A percentile compares a stretch with the other conserved stretches of the same genome.
Conservation (phyloP, 2,329 filamentous ascomycete genomes). For the Gyromitra esculenta region DNA sequence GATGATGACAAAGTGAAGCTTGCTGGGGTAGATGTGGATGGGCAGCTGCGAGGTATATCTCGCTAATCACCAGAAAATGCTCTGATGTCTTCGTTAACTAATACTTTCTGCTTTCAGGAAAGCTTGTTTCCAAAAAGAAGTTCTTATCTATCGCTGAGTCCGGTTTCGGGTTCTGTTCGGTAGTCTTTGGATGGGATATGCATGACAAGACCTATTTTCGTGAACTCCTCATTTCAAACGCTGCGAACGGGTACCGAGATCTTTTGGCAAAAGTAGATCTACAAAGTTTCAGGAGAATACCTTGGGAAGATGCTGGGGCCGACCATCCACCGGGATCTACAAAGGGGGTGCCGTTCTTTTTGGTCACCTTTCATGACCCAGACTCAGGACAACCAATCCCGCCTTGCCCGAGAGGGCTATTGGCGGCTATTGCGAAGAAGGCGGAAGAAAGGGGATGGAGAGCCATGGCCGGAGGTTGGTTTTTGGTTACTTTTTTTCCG, state of each 20-base stretch:
- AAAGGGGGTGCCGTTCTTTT: conserved; percentile 55
- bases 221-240: conserved; percentile 87
- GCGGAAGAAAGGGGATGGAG: conserved; percentile 75
- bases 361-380: conserved; percentile 77
- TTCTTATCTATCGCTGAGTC: conserved; percentile 82
- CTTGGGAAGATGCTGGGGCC: conserved; percentile 72
- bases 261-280: conserved; percentile 84
- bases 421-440: conserved; percentile 65
- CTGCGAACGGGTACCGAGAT: conserved; percentile 88
- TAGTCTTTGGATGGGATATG: conserved; percentile 97
- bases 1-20: conserved; percentile 84
- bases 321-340: conserved; percentile 85
- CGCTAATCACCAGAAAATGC: not conserved
- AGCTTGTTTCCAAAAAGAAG: conserved; percentile 91
- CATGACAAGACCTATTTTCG: conserved; percentile 89
- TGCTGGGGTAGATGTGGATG: conserved; percentile 86
- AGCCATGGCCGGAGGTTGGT: conserved; percentile 87
- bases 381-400: conserved; percentile 76
- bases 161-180: conserved; percentile 93
- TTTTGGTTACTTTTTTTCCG: not conserved
- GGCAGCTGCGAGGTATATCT: conserved; percentile 72
- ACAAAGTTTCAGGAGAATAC: conserved; percentile 79
- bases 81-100: not conserved
- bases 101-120: conserved; percentile 63
- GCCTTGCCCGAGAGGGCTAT: conserved; percentile 80